Evolutionary conservation across 768 basidiomycete species (phyloP).

Genomic region (Leccinum uliginosum): DNA sequence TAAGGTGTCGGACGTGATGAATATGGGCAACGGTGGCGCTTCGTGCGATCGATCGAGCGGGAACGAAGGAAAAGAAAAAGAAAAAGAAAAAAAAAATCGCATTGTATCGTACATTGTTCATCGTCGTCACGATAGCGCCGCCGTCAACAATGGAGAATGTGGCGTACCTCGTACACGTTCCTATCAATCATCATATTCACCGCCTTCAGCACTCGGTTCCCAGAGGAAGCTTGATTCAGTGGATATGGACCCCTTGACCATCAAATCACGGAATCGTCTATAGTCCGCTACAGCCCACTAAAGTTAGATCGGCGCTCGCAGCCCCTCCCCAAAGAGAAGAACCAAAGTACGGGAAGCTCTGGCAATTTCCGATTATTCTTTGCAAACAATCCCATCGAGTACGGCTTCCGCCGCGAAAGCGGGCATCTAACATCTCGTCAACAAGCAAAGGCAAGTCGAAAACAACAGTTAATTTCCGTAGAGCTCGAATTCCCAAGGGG

Average conservation of each 20-base stretch:
- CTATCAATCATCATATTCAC: conserved; percentile 1
- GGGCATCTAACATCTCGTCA: conserved; percentile 18
- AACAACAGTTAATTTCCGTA: conserved; percentile 39
- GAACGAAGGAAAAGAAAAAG: neutral
- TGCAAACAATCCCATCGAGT: conserved; percentile 15
- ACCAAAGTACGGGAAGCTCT: conserved; percentile 12
- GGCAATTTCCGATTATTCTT: conserved; percentile 18
- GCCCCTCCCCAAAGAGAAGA: conserved; percentile 11
- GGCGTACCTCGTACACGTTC: conserved; percentile 13
- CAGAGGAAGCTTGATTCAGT: conserved; percentile 14
- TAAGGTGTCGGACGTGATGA: neutral
- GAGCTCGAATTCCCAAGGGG: conserved; percentile 76
- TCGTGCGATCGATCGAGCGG: conserved; percentile 14
- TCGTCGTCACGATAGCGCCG: conserved; percentile 8
- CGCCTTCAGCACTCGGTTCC: neutral
- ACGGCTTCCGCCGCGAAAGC: conserved; percentile 18
- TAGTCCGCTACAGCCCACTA: conserved; percentile 10
- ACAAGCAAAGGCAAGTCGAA: conserved; percentile 11
- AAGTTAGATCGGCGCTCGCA: conserved; percentile 20
- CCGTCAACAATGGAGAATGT: conserved; percentile 7
- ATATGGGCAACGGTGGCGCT: conserved; percentile 14
- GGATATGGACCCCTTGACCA: neutral
- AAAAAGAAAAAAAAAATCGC: neutral
- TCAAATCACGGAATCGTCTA: conserved; percentile 19
- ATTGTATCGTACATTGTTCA: conserved; percentile 1